These are phyloP conservation scores for Afroboletus lepidellus DNA, from an alignment of 1,284 basidiomycete species.

Conservation along the genomic window DNA sequence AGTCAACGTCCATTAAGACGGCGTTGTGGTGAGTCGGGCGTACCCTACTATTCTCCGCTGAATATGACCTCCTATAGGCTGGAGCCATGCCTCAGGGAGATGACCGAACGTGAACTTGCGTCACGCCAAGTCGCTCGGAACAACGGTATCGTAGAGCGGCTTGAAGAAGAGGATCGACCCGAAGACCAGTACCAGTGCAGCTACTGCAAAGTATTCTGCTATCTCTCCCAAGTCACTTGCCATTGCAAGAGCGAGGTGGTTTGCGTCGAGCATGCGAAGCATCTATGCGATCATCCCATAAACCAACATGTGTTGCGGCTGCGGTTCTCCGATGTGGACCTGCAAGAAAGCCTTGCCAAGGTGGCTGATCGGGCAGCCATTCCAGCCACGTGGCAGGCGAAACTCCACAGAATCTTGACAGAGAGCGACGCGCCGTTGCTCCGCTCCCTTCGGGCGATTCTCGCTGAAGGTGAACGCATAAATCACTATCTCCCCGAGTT, in stretches of 20 bases:
- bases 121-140: slow-evolving; percentile 63
- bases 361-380: slow-evolving; percentile 72
- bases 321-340: slow-evolving; percentile 80
- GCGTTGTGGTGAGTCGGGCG: slow-evolving; percentile 76
- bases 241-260: slow-evolving; percentile 74
- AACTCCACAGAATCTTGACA: slow-evolving; percentile 65
- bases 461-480: slow-evolving; percentile 87
- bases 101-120: slow-evolving; percentile 82
- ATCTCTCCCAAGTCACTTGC: slow-evolving; percentile 90
- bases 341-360: slow-evolving; percentile 64
- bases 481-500: slow-evolving; percentile 74
- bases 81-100: slow-evolving; percentile 79
- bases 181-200: slow-evolving; percentile 96
- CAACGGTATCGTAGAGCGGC: slow-evolving; percentile 60
- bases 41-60: slow-evolving; percentile 14
- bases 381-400: slow-evolving; percentile 74
- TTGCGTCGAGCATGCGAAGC: slow-evolving; percentile 83
- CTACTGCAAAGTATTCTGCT: slow-evolving; percentile 93
- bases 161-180: slow-evolving; percentile 78
- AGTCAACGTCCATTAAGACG: slow-evolving; percentile 91
- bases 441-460: slow-evolving; percentile 71
- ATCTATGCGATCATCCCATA: slow-evolving; percentile 70
- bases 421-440: slow-evolving; percentile 73
- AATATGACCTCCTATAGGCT: slow-evolving; percentile 55
- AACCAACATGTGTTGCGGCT: slow-evolving; percentile 70